Evolutionary conservation across 2,329 filamentous ascomycete species (phyloP), one percentile per base, ranked within the genome.

Genomic region (Exophiala spinifera): DNA sequence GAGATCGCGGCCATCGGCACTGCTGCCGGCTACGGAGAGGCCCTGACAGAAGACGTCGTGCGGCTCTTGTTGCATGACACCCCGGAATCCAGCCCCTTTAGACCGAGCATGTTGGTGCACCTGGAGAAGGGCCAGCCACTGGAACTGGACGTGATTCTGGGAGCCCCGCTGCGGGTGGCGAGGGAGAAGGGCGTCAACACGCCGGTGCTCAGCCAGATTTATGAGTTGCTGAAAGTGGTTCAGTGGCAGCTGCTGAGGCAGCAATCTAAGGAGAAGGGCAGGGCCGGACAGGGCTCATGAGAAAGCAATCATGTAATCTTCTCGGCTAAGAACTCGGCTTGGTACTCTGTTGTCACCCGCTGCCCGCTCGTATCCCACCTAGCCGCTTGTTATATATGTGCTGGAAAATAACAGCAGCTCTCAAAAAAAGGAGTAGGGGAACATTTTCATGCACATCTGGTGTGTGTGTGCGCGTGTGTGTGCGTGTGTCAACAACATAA

Each of bases 81-180:
- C 67, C 76, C 79, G 0, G 66, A 76, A 17, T 74, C 76, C 46
- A 74, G 73, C 49, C 76, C 73, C 21, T 70, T 78, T 57, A 70
- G 72, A 54, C 81, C 79, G 0, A 81, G 78, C 61, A 83, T 83
- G 80, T 70, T 74, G 14, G 47, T 39, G 28, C 44, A n/a, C 19
- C 34, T 25, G 44, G 34, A 43, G 20, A 44, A 72, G 75, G 74
- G 77, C 11, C 81, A 80, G 58, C 79, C 74, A 46, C 76, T 79
- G 54, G 80, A 84, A 64, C 73, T 76, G 44, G 79, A 83, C 62
- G 80, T 76, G 56, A 72, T 83, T 37, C 65, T 82, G 3, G 79
- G 79, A 1, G 80, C 82, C 67, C 79, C 79, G n/a, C 54, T 83
- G 39, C 67, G 76, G 1, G 79, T 78, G 60, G 80, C 74, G 0